These are phyloP conservation scores for Strobilomyces confusus DNA, from an alignment of 768 basidiomycete genomes.

Conservation along the genomic window DNA sequence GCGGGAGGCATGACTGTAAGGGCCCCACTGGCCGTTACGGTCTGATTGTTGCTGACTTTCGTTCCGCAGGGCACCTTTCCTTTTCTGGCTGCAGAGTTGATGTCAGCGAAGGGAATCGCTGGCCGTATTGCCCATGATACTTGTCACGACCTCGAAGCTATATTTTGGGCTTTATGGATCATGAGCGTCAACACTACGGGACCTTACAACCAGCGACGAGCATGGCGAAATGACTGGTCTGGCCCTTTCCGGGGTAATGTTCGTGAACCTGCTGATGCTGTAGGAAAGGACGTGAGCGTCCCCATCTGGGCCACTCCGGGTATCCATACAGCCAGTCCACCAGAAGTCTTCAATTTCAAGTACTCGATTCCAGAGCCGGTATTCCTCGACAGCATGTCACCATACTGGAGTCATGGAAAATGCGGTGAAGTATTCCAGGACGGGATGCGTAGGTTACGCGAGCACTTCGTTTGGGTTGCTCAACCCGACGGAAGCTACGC, in stretches of 20 bases:
- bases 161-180: not conserved
- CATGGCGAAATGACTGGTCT: not conserved
- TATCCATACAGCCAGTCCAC: not conserved
- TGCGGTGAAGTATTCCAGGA: not conserved
- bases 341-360: not conserved
- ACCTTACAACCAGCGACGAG: not conserved
- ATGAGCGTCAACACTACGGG: not conserved
- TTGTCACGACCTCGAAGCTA: not conserved
- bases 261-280: not conserved
- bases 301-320: not conserved
- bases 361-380: not conserved
- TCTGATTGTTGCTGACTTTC: too few relatives aligned
- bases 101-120: too few relatives aligned
- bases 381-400: not conserved
- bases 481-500: not conserved
- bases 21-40: too few relatives aligned
- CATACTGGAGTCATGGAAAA: not conserved
- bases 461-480: not conserved
- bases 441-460: not conserved
- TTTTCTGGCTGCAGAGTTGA: too few relatives aligned
- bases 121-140: not conserved
- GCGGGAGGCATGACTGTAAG: too few relatives aligned
- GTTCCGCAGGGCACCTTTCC: too few relatives aligned
- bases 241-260: not conserved
- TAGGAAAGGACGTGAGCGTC: not conserved